Evolutionary conservation across 345 rosid genomes (phyloP).

Genomic region (Turritis glabra): DNA sequence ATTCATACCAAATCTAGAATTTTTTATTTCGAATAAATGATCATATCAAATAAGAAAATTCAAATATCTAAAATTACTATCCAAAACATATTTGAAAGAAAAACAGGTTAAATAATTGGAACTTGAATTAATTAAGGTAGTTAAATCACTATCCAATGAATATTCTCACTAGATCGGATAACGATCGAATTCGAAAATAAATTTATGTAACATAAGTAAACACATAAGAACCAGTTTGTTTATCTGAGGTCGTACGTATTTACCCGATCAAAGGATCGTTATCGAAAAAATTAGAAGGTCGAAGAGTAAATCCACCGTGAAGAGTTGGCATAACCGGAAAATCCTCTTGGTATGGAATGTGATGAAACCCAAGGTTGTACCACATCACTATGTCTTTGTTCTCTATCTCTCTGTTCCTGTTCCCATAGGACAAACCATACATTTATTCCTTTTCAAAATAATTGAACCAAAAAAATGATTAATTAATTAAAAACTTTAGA

Average conservation of each 20-base stretch:
- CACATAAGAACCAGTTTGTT: neutral
- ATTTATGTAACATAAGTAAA: neutral
- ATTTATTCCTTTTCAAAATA: neutral
- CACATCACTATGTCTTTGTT: slow-evolving; percentile 76
- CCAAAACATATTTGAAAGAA: too few relatives aligned
- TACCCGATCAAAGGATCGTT: slow-evolving; percentile 51
- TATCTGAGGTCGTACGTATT: neutral
- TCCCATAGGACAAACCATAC: neutral
- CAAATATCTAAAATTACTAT: too few relatives aligned
- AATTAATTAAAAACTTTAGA: neutral
- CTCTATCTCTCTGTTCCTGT: slow-evolving; percentile 68
- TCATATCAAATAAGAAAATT: too few relatives aligned
- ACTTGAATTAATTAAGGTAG: too few relatives aligned
- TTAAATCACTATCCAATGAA: too few relatives aligned
- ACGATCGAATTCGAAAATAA: too few relatives aligned
- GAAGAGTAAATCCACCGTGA: slow-evolving; percentile 66
- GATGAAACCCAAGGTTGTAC: slow-evolving; percentile 81
- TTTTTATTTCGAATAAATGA: too few relatives aligned
- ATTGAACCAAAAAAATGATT: neutral
- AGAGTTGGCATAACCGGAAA: slow-evolving; percentile 75
- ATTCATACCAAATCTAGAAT: too few relatives aligned
- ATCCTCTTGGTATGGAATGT: slow-evolving; percentile 77
- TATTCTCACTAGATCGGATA: too few relatives aligned
- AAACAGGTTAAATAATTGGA: too few relatives aligned
- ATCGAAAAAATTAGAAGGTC: slow-evolving; percentile 68